Evolutionary conservation across 2,329 filamentous ascomycete species (phyloP), one percentile per base, ranked within the genome.

Genomic region (Cytospora chrysosperma): DNA sequence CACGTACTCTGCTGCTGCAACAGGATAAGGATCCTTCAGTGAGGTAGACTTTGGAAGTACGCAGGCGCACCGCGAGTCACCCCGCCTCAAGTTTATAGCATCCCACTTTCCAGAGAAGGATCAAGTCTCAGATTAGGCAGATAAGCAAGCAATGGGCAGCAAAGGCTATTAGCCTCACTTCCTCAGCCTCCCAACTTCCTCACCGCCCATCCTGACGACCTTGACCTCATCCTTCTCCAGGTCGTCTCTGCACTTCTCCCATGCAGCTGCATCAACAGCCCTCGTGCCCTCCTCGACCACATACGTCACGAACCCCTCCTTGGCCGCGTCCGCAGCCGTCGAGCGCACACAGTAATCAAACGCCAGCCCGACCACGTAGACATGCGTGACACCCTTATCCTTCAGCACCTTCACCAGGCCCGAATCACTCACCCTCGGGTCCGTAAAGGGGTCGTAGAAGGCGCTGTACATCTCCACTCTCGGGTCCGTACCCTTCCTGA

Each of bases 401-500:
- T 75, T 81, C 69, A 99, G 74, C 55, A 80, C 72, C 1, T 72
- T 77, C 1, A 82, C 83, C 28, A 98, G 78, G 17, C 88, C 87
- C 70, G 85, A 88, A 70, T 88, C 86, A 28, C 78, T 79, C 17
- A 89, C 79, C 34, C 77, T 77, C 1, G 87, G 86, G 7, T 81
- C 81, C 47, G 76, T 76, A 70, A 97, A 94, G 0, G 91, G 90
- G 72, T 93, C 91, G 65, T 89, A 88, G 71, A 99, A 98, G 0
- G 89, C 93, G 66, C 90, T 94, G 77, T 97, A 98, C 90, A 97
- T 97, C 76, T 99, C 95, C 2, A 97, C 85, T 52, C 84, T 79
- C 52, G 81, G 74, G 72, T 92, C 83, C 72, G 81, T 84, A 13
- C 95, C 95, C 79, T 99, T 99, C 69, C 90, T 84, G 17, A 97